Evolutionary conservation across 1,139 yeast genomes (phyloP).

Genomic region (Keqinozyma sinolaborantium): DNA sequence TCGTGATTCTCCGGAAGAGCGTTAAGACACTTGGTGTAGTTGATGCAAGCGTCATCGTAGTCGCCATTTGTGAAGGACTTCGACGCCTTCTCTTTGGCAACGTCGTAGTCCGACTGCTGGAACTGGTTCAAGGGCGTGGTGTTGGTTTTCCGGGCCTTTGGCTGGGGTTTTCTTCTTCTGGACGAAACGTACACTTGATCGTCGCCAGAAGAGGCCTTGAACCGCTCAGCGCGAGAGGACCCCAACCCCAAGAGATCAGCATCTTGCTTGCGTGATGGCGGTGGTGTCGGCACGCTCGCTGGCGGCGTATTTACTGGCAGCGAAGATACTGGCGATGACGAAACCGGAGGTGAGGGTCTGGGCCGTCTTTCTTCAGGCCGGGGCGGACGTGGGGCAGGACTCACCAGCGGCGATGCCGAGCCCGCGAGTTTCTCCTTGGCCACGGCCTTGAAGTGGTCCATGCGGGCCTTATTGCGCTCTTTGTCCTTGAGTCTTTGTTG

Average conservation of each 20-base stretch:
- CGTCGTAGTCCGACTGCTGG: slow-evolving; percentile 49
- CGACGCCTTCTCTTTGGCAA: slow-evolving; percentile 59
- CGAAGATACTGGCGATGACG: too few relatives aligned
- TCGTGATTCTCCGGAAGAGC: slow-evolving; percentile 66
- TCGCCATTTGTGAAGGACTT: slow-evolving; percentile 77
- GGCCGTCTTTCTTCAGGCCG: not conserved
- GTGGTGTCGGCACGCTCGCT: slow-evolving; percentile 1
- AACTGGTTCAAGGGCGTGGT: slow-evolving; percentile 31
- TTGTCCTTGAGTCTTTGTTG: slow-evolving; percentile 37
- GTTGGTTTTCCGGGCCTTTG: slow-evolving; percentile 9
- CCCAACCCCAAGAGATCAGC: slow-evolving; percentile 25
- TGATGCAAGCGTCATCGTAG: slow-evolving; percentile 60
- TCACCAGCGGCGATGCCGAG: slow-evolving; percentile 2
- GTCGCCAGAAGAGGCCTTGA: slow-evolving; percentile 10
- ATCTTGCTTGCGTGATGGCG: slow-evolving; percentile 9
- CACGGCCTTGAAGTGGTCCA: slow-evolving; percentile 16
- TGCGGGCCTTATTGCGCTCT: slow-evolving; percentile 27
- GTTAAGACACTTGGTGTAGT: slow-evolving; percentile 59
- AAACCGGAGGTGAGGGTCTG: slow-evolving; percentile 1
- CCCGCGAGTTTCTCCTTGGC: slow-evolving; percentile 17
- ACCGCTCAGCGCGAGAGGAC: slow-evolving; percentile 15
- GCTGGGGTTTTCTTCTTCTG: slow-evolving; percentile 11
- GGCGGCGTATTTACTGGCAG: slow-evolving; percentile 1
- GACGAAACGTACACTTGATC: slow-evolving; percentile 15
- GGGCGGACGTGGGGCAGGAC: slow-evolving; percentile 6